A percentile compares a stretch with the other conserved stretches of the same genome.
phyloP scores from a whole-genome alignment of 192 early-diverging fungal genomes.

The Podila horticola region DNA sequence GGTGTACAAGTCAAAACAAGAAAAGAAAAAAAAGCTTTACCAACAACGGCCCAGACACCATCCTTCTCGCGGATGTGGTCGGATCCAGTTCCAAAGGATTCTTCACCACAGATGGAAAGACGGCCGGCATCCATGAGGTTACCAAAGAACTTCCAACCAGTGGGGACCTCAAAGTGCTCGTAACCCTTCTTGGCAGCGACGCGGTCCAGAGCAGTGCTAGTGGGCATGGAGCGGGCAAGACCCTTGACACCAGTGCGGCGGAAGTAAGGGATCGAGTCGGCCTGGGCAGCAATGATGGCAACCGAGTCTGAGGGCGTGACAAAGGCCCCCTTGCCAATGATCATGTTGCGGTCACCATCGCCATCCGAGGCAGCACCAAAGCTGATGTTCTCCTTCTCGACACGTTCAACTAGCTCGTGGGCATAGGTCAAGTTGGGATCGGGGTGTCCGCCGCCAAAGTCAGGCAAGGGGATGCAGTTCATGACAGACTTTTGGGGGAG shows the following conservation, averaged over 20 bases:
- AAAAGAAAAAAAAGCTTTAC: conserved; percentile 47
- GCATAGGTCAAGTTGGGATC: conserved; percentile 99
- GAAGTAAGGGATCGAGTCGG: conserved; percentile 94
- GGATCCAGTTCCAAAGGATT: conserved; percentile 97
- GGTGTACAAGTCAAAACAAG: not conserved
- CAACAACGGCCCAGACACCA: conserved; percentile 95
- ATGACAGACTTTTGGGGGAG: conserved; percentile 82
- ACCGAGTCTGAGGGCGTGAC: conserved; percentile 98
- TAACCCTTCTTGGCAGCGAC: conserved; percentile 88
- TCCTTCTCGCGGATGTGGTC: conserved; percentile 99
- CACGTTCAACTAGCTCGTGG: conserved; percentile 90
- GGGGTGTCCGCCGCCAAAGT: conserved; percentile 97
- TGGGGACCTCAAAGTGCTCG: conserved; percentile 89
- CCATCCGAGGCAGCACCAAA: conserved; percentile 98
- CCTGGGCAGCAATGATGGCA: conserved; percentile 94
- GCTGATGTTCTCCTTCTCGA: conserved; percentile 78
- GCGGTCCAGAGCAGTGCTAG: conserved; percentile 87
- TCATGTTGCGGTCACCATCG: conserved; percentile 99
- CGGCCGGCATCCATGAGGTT: conserved; percentile 97
- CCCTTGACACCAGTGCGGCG: conserved; percentile 84
- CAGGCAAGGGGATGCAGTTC: conserved; percentile 81
- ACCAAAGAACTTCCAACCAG: conserved; percentile 98
- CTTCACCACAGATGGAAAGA: conserved; percentile 96
- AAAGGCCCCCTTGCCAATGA: conserved; percentile 94
- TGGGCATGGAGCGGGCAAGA: conserved; percentile 97